These are phyloP conservation scores for Metschnikowia kunwiensis DNA, from an alignment of 805 yeast species.

Conservation along the genomic window DNA sequence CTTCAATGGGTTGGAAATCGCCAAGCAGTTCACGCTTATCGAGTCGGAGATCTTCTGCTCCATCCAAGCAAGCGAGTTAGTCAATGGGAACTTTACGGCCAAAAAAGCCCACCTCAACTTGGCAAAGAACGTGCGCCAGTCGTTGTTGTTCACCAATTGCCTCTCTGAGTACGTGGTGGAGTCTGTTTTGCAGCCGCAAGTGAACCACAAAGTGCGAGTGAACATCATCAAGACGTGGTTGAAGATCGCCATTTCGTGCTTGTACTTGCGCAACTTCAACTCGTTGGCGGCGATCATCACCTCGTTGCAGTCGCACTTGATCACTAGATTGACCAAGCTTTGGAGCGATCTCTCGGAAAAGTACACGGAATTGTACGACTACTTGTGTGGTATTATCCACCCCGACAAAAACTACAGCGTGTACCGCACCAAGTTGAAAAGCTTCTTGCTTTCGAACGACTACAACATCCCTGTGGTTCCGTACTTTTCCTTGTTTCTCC, in stretches of 20 bases:
- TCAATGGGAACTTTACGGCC: constrained; percentile 61
- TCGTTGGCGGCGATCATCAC: constrained; percentile 78
- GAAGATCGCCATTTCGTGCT: constrained; percentile 67
- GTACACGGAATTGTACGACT: constrained; percentile 59
- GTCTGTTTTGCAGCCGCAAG: constrained; percentile 54
- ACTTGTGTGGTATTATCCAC: constrained; percentile 64
- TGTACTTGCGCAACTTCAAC: constrained; percentile 71
- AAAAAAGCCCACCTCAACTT: constrained; percentile 55
- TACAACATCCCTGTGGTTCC: constrained; percentile 68
- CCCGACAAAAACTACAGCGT: constrained; percentile 72
- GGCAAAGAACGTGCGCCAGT: constrained; percentile 61
- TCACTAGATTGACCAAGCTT: constrained; percentile 57
- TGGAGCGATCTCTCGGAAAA: constrained; percentile 61
- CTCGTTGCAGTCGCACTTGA: constrained; percentile 66
- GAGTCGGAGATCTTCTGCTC: constrained; percentile 65
- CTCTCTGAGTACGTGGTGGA: constrained; percentile 72
- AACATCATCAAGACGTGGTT: constrained; percentile 66
- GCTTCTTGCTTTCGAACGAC: constrained; percentile 49
- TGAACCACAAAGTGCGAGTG: constrained; percentile 47
- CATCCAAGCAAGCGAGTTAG: constrained; percentile 61
- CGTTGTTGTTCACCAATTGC: constrained; percentile 66
- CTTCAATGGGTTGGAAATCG: constrained; percentile 68
- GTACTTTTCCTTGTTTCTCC: constrained; percentile 68
- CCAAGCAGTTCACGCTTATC: constrained; percentile 71
- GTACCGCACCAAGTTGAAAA: constrained; percentile 60